Evolutionary conservation across 805 yeast genomes (phyloP).

Genomic region (Metschnikowia santaceciliae): DNA sequence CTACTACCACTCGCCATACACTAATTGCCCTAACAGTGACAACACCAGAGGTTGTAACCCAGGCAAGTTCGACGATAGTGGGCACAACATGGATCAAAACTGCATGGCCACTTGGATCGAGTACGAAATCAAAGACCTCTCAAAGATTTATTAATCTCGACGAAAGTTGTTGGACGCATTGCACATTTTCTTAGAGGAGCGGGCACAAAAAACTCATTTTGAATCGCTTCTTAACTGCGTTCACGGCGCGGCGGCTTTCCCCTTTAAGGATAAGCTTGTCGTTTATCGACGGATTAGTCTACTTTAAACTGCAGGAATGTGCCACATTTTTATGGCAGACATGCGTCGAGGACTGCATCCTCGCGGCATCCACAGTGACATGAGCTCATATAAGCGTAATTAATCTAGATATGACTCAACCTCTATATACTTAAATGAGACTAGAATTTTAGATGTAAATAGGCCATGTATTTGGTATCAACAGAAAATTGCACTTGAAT

Average conservation of each 20-base stretch:
- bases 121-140: slow-evolving; percentile 25
- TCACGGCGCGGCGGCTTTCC: not conserved
- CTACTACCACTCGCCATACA: slow-evolving; percentile 69
- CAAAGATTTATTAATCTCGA: slow-evolving; percentile 7
- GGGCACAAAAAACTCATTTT: not conserved
- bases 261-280: not conserved
- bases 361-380: slow-evolving; percentile 1
- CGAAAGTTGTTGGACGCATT: too few species aligned
- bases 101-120: slow-evolving; percentile 72
- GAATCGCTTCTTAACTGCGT: not conserved
- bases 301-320: not conserved
- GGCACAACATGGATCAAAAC: slow-evolving; percentile 58
- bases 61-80: slow-evolving; percentile 54
- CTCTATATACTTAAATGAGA: too few species aligned
- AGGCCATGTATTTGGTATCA: not conserved
- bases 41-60: slow-evolving; percentile 45
- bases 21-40: slow-evolving; percentile 63
- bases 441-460: not conserved
- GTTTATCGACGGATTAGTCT: not conserved
- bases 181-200: not conserved
- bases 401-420: not conserved
- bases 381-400: not conserved
- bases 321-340: not conserved
- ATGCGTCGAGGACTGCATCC: not conserved
- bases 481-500: not conserved